Evolutionary conservation across 202 grass and related monocot genomes (phyloP).

Genomic region (Carex arenaria): DNA sequence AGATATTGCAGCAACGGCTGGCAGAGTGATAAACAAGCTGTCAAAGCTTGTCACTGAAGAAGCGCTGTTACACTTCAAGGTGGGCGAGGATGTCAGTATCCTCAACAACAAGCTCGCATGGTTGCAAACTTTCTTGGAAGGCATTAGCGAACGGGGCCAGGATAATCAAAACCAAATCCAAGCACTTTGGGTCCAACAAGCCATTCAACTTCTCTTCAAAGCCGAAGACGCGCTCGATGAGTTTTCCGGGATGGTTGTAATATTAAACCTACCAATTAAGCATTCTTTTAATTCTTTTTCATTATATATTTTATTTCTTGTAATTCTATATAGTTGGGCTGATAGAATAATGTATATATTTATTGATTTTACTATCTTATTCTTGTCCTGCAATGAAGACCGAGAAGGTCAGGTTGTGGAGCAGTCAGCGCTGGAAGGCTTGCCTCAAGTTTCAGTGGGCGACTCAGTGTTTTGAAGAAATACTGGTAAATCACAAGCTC

Average conservation of each 20-base stretch:
- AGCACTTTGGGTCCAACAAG: not conserved
- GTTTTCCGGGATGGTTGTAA: not conserved
- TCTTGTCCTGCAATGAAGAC: not conserved
- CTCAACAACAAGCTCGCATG: not conserved
- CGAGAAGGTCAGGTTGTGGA: not conserved
- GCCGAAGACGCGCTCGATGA: not conserved
- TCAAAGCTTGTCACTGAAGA: not conserved
- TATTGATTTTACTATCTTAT: no score
- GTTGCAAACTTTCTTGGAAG: not conserved
- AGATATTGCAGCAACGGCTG: not conserved
- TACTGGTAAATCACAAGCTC: slow-evolving; percentile 3
- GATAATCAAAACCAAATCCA: not conserved
- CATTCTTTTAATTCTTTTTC: not conserved
- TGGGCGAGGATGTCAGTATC: not conserved
- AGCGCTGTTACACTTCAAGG: not conserved
- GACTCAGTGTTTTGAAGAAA: not conserved
- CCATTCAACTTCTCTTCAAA: not conserved
- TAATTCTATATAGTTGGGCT: not conserved
- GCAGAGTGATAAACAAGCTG: not conserved
- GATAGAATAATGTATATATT: no score
- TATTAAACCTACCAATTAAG: no score
- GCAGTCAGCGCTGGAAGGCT: not conserved
- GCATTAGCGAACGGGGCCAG: not conserved
- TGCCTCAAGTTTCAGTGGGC: not conserved
- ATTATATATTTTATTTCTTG: not conserved